Evolutionary conservation across 305 asterid species (phyloP).

Genomic region (Salvia sclarea): DNA sequence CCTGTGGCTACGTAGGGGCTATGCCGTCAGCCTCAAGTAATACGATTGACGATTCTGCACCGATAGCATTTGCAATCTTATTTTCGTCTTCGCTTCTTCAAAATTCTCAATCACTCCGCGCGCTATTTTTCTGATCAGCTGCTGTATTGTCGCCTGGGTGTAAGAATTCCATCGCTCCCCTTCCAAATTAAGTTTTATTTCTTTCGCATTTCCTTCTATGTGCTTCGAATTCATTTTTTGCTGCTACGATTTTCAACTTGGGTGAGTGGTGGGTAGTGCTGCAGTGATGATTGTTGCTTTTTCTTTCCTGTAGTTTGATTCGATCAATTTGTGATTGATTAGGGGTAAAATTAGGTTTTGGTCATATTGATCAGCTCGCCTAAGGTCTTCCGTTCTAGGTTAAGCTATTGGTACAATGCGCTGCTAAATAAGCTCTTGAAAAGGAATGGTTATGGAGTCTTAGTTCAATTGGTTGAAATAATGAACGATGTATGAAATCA

Average conservation of each 20-base stretch:
- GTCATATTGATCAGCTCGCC: constrained; percentile 1
- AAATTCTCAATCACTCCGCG: constrained; percentile 4
- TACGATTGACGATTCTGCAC: constrained; percentile 21
- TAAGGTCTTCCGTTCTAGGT: constrained; percentile 23
- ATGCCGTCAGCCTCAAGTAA: constrained; percentile 26
- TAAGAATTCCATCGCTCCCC: constrained; percentile 16
- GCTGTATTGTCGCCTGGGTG: constrained; percentile 32
- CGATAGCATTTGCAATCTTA: constrained; percentile 26
- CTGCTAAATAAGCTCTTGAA: constrained; percentile 3
- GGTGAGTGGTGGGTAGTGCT: not conserved
- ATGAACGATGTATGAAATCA: not conserved
- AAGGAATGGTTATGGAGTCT: not conserved
- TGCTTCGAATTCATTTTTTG: not conserved
- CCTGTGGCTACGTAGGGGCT: constrained; percentile 35
- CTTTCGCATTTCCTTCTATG: not conserved
- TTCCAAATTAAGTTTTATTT: not conserved
- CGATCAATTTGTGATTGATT: constrained; percentile 13
- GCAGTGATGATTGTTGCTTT: constrained; percentile 11
- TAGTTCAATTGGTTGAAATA: constrained; percentile 6
- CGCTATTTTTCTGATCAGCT: constrained; percentile 30
- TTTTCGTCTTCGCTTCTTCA: constrained; percentile 23
- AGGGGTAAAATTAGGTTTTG: constrained; percentile 11
- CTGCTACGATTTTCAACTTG: constrained; percentile 5
- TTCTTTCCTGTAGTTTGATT: constrained; percentile 3
- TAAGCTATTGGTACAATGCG: constrained; percentile 23